These are phyloP conservation scores for Dendrobium officinale DNA, from an alignment of 106 monocot genomes.

Conservation along the genomic window DNA sequence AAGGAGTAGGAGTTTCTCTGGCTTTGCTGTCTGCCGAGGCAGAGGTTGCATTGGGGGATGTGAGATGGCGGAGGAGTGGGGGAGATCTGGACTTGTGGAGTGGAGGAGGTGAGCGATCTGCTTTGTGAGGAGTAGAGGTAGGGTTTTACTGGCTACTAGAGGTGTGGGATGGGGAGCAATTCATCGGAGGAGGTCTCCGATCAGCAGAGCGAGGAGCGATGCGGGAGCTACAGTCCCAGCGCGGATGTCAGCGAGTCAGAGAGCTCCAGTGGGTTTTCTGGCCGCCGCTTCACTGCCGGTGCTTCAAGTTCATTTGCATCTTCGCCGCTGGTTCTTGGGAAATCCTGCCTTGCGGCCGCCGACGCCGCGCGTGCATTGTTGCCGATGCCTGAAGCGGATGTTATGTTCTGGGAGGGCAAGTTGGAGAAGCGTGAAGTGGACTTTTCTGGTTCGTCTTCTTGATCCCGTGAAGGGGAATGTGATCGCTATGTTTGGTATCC, in stretches of 20 bases:
- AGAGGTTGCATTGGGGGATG: not conserved
- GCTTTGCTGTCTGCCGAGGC: not conserved
- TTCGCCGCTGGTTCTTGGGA: conserved; percentile 15
- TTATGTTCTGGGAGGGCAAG: conserved; percentile 45
- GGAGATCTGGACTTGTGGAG: conserved; percentile 1
- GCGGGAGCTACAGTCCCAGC: conserved; percentile 71
- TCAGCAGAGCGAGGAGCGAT: conserved; percentile 35
- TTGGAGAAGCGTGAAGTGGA: conserved; percentile 37
- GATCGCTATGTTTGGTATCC: not conserved
- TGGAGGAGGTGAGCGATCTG: not conserved
- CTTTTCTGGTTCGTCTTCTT: conserved; percentile 30
- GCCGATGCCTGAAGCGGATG: conserved; percentile 13
- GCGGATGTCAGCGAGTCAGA: conserved; percentile 80
- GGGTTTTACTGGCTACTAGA: not conserved
- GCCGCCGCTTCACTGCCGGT: conserved; percentile 16
- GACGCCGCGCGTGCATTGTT: conserved; percentile 1
- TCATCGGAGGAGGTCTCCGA: conserved; percentile 61
- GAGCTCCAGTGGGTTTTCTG: conserved; percentile 56
- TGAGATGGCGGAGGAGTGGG: not conserved
- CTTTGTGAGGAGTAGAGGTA: conserved; percentile 12
- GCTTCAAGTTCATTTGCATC: conserved; percentile 43
- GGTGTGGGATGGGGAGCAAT: conserved; percentile 24
- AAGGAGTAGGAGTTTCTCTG: not conserved
- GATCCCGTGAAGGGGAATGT: not conserved
- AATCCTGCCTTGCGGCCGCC: not conserved